Evolutionary conservation across 345 rosid genomes (phyloP).

Genomic region (Salix purpurea): DNA sequence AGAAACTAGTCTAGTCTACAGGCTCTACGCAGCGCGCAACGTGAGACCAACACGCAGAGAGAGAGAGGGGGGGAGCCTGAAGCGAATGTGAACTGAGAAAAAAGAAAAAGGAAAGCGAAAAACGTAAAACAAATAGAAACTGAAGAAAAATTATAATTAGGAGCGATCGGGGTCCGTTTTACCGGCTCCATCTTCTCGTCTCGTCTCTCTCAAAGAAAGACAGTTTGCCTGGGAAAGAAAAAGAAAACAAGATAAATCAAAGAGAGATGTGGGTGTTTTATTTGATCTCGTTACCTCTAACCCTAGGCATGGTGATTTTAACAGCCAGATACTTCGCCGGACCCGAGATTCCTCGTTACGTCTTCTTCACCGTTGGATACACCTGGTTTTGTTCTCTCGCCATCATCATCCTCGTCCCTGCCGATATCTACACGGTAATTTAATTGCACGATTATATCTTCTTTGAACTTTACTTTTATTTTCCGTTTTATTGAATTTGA

Average conservation of each 20-base stretch:
- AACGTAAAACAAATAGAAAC: not conserved
- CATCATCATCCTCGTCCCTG: conserved; percentile 94
- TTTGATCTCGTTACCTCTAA: conserved; percentile 93
- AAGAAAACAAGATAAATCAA: too few species aligned
- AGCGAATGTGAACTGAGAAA: not conserved
- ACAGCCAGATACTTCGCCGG: conserved; percentile 90
- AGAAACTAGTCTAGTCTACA: not conserved
- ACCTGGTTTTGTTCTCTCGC: conserved; percentile 97
- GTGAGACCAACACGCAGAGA: not conserved
- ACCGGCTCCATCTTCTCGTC: conserved; percentile 4
- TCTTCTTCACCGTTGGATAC: conserved; percentile 87
- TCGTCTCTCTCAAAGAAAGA: not conserved
- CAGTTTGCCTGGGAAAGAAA: not conserved
- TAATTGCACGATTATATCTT: not conserved
- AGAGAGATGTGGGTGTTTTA: conserved; percentile 87
- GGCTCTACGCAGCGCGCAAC: not conserved
- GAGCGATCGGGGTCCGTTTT: conserved; percentile 13
- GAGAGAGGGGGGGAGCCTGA: not conserved
- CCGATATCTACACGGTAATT: conserved; percentile 89
- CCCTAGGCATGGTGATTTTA: conserved; percentile 80
- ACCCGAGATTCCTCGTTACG: conserved; percentile 91
- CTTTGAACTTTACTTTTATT: not conserved
- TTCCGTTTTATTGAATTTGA: not conserved
- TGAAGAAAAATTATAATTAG: not conserved
- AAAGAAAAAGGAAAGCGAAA: not conserved